Evolutionary conservation across 1,284 basidiomycete genomes (phyloP).

Genomic region (Leccinum holopus): DNA sequence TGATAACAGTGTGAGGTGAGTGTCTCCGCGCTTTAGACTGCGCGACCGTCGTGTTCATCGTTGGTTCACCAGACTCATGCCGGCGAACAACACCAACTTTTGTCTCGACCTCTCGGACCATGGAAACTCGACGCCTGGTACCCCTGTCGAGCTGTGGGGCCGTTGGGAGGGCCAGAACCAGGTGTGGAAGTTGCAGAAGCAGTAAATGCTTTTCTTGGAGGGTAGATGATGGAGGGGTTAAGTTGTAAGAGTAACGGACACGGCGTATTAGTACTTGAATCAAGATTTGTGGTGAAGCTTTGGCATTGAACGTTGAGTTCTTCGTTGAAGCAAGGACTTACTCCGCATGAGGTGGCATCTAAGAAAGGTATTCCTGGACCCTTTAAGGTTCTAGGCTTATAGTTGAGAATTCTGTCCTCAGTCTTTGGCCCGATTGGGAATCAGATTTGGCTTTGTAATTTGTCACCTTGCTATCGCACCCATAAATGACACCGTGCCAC

Average conservation of each 20-base stretch:
- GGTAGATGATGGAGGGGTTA: too few species aligned
- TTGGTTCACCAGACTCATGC: constrained; percentile 24
- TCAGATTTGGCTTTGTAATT: too few species aligned
- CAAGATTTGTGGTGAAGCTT: background rate
- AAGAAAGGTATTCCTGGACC: too few species aligned
- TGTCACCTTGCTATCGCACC: too few species aligned
- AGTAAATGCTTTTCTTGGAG: constrained; percentile 1
- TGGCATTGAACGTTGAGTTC: background rate
- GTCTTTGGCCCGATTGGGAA: too few species aligned
- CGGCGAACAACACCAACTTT: constrained; percentile 17
- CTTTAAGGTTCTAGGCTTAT: too few species aligned
- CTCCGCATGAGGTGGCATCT: too few species aligned
- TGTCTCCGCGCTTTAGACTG: background rate
- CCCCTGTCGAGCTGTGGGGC: constrained; percentile 33
- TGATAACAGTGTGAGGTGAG: constrained; percentile 21
- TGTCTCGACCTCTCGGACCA: constrained; percentile 34
- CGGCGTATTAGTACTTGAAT: background rate
- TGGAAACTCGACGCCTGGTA: constrained; percentile 37
- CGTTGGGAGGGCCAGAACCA: constrained; percentile 35
- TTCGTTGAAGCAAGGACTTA: too few species aligned
- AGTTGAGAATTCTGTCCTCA: too few species aligned
- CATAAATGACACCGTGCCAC: too few species aligned
- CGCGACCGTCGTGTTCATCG: background rate
- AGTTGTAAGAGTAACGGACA: constrained; percentile 7
- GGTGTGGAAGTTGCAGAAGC: constrained; percentile 29